Percentiles rank a stretch among this genome's conserved stretches.
Conservation (phyloP, 371 early-diverging fungal species). For the Apophysomyces trapeziformis region DNA sequence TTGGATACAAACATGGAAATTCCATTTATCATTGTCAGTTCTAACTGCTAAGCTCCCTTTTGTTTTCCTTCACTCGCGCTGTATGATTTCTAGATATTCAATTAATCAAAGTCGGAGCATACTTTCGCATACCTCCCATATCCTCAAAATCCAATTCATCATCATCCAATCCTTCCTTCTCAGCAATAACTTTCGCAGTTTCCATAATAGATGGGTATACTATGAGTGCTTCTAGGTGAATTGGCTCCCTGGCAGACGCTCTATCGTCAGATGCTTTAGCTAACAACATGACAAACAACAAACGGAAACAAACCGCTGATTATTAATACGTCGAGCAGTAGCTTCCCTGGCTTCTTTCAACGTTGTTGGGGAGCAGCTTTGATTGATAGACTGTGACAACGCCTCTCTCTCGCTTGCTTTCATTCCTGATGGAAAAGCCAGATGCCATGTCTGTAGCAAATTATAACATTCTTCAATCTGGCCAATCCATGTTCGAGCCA, state of each 20-base stretch:
- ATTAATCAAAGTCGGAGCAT: not conserved
- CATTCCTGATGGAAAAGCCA: slow-evolving; percentile 38
- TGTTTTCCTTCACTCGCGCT: not conserved
- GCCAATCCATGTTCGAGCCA: slow-evolving; percentile 30
- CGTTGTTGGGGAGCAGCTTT: slow-evolving; percentile 13
- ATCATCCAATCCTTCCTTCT: not conserved
- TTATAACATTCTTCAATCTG: slow-evolving; percentile 44
- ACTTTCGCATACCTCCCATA: not conserved
- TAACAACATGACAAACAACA: not conserved
- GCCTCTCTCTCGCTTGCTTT: slow-evolving; percentile 24
- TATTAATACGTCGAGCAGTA: not conserved
- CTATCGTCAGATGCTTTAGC: not conserved
- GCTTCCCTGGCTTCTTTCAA: slow-evolving; percentile 2
- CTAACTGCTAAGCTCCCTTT: not conserved
- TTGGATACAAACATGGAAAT: too few relatives aligned
- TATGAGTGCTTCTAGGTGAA: not conserved
- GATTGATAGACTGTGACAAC: slow-evolving; percentile 12
- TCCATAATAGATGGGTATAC: slow-evolving; percentile 1
- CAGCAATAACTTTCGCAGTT: slow-evolving; percentile 3
- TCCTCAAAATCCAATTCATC: not conserved
- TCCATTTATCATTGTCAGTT: not conserved
- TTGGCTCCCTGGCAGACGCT: not conserved
- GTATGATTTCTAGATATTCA: slow-evolving; percentile 2
- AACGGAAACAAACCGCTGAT: not conserved
- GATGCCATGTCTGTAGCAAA: slow-evolving; percentile 35